A percentile compares a stretch with the other conserved stretches of the same genome.
phyloP scores from a whole-genome alignment of 1,284 basidiomycete genomes.

The Leccinum proliferum region DNA sequence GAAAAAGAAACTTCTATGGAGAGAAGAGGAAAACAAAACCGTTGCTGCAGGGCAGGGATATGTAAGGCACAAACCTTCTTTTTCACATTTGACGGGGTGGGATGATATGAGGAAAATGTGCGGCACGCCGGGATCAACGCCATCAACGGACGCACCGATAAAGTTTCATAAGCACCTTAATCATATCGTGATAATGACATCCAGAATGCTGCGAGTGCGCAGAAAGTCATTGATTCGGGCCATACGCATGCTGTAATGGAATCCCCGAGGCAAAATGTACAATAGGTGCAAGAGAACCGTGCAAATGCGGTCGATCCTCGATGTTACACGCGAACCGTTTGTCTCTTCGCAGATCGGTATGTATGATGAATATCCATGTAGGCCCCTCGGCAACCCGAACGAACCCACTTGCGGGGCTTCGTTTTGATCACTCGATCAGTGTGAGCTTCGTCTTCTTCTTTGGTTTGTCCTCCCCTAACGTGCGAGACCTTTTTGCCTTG shows the following conservation, averaged over 20 bases:
- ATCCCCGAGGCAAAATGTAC: constrained; percentile 11
- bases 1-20: constrained; percentile 16
- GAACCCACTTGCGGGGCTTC: constrained; percentile 15
- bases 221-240: constrained; percentile 7
- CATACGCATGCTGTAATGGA: constrained; percentile 25
- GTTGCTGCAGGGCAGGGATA: not conserved
- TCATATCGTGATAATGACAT: constrained; percentile 22
- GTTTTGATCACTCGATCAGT: constrained; percentile 22
- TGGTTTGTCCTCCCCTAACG: constrained; percentile 15
- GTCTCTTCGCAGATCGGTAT: constrained; percentile 16
- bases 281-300: constrained; percentile 6
- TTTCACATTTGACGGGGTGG: constrained; percentile 20
- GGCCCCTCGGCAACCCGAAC: constrained; percentile 19
- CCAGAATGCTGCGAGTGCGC: constrained; percentile 13
- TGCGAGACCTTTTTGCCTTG: constrained; percentile 18
- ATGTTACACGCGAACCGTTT: constrained; percentile 12
- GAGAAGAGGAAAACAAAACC: constrained; percentile 8
- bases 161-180: constrained; percentile 27
- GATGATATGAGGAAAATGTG: constrained; percentile 7
- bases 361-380: constrained; percentile 8
- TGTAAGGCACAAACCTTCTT: constrained; percentile 21
- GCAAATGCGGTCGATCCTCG: constrained; percentile 19
- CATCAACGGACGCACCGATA: constrained; percentile 24
- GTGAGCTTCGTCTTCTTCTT: constrained; percentile 24
- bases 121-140: constrained; percentile 25